These are phyloP conservation scores for Cystobasidium tubakii DNA, from an alignment of 768 basidiomycete genomes.

Conservation along the genomic window DNA sequence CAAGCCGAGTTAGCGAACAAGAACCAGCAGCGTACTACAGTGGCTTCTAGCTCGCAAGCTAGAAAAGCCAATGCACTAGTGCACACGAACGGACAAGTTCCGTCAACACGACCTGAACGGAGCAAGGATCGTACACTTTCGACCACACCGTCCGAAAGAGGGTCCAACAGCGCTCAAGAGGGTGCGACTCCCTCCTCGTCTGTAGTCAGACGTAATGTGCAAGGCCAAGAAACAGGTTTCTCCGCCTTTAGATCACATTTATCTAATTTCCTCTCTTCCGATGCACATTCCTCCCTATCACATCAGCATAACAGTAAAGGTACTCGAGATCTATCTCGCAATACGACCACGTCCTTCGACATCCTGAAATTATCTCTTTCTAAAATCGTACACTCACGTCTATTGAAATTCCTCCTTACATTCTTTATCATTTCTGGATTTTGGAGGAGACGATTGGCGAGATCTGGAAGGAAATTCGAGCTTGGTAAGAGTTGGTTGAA, in stretches of 20 bases:
- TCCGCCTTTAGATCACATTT: slow-evolving; percentile 16
- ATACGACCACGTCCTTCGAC: background rate
- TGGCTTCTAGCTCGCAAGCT: background rate
- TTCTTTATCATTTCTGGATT: slow-evolving; percentile 25
- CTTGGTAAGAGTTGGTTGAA: background rate
- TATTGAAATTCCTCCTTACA: slow-evolving; percentile 11
- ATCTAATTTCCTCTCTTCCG: background rate
- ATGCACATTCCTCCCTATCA: background rate
- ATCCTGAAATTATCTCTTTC: background rate
- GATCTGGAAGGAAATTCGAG: background rate
- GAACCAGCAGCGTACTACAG: background rate
- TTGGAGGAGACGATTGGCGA: slow-evolving; percentile 16
- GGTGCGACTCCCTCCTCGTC: background rate
- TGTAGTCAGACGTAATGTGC: background rate
- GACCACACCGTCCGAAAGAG: background rate
- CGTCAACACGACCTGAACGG: background rate
- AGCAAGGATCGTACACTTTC: background rate
- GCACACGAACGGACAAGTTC: background rate
- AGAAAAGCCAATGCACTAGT: background rate
- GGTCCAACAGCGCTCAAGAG: background rate
- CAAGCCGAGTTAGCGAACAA: background rate
- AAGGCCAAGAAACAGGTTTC: slow-evolving; percentile 25
- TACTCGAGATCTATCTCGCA: background rate
- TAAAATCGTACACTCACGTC: background rate
- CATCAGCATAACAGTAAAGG: background rate